Evolutionary conservation across 805 yeast genomes (phyloP).

Genomic region (Candida coquimbonensis): DNA sequence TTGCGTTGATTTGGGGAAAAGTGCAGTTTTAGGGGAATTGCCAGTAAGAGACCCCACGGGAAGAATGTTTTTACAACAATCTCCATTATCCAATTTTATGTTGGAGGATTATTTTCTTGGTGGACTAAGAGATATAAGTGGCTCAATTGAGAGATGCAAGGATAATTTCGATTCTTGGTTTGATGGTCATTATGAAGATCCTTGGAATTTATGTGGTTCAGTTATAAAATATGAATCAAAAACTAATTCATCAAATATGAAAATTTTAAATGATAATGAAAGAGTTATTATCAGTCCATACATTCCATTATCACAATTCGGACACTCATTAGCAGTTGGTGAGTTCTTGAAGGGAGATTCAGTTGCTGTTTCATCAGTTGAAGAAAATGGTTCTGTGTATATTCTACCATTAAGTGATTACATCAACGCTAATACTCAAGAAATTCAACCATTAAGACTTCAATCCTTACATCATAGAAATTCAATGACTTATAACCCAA

Average conservation of each 20-base stretch:
- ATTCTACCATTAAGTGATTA: slow-evolving; percentile 33
- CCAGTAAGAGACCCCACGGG: slow-evolving; percentile 5
- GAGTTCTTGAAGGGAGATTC: slow-evolving; percentile 32
- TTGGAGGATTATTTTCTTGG: slow-evolving; percentile 46
- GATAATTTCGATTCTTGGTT: slow-evolving; percentile 37
- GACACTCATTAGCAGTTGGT: slow-evolving; percentile 37
- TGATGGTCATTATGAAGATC: slow-evolving; percentile 19
- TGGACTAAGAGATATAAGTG: slow-evolving; percentile 42
- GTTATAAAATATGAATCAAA: slow-evolving; percentile 5
- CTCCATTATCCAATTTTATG: slow-evolving; percentile 37
- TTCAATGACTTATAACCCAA: slow-evolving; percentile 21
- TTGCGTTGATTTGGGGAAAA: slow-evolving; percentile 50
- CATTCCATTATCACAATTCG: slow-evolving; percentile 34
- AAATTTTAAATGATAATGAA: neutral
- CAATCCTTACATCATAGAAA: slow-evolving; percentile 1
- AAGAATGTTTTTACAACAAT: slow-evolving; percentile 16
- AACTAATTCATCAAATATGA: neutral
- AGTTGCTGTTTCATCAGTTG: slow-evolving; percentile 48
- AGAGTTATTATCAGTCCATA: slow-evolving; percentile 20
- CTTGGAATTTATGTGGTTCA: slow-evolving; percentile 32
- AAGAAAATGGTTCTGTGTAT: slow-evolving; percentile 36
- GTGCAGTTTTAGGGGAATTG: slow-evolving; percentile 44
- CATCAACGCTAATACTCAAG: neutral
- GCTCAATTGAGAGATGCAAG: slow-evolving; percentile 33
- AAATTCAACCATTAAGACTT: neutral